Evolutionary conservation across 1,284 basidiomycete genomes (phyloP), one percentile per base, ranked within the genome.

Genomic region (Ganoderma multipileum): DNA sequence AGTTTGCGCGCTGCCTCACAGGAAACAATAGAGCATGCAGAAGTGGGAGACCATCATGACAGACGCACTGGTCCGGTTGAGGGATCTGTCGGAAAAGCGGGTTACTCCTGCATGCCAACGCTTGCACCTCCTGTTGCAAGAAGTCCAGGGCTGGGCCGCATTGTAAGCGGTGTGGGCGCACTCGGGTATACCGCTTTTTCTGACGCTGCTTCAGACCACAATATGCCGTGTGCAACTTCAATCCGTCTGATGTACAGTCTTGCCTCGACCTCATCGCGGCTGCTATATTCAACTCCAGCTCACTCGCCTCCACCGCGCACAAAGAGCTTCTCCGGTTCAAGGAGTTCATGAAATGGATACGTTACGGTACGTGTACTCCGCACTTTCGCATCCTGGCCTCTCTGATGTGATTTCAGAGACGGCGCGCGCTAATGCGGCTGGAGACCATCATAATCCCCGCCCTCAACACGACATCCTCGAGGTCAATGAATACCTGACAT

Each of bases 301-400:
- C 91, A 91, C 83, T 95, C 36, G 87, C 90, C 16, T 82, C 87
- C 63, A 81, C 85, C 61, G 86, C 90, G 52, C 87, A 91, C 68
- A 85, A 82, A 74, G 92, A 95, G 76, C 82, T 92, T 30, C 81
- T 82, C 66, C 86, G 88, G 61, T 94, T 94, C 82, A 88, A 84
- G 72, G 90, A 94, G 72, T 95, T 95, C 76, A 87, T 93, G 68
- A 83, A 83, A n/a, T 95, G 93, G 88, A 80, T 95, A 69, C 86
- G 89, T 71, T 89, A 86, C 77, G 93, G 93, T 93, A 78, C 74
- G 84, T 79, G 60, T 33, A 23, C 30, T 23, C 55, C 60, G 33
- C 54, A 38, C 23, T 67, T 30, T 36, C 12, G 18, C 61, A 14
- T 16, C 26, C 50, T 39, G 18, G 26, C 11, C 42, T 30, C 39